These are phyloP conservation scores for Cryptosporidium xiaoi DNA, from an alignment of 169 alveolate species.

Conservation along the genomic window DNA sequence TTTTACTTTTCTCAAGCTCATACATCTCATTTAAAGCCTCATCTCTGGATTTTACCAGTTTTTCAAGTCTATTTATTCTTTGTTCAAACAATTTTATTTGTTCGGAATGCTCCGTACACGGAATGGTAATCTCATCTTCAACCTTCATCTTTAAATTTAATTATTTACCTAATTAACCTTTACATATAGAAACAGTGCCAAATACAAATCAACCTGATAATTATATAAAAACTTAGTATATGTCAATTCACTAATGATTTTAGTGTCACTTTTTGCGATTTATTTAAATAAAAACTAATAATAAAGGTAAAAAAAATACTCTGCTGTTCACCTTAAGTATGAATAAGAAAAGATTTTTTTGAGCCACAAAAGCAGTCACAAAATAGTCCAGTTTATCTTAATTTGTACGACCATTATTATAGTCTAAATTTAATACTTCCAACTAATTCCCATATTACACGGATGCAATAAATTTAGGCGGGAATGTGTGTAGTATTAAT, in stretches of 20 bases:
- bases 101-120: slow-evolving; percentile 15
- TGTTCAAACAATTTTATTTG: slow-evolving; percentile 53
- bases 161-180: not conserved
- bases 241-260: not conserved
- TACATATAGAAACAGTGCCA: not conserved
- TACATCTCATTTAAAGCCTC: slow-evolving; percentile 62
- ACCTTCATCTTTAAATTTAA: slow-evolving; percentile 5
- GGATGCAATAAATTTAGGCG: slow-evolving; percentile 65
- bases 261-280: not conserved
- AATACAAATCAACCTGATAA: no score
- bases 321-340: no score
- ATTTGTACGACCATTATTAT: no score
- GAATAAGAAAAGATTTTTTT: no score
- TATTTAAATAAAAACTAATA: not conserved
- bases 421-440: no score
- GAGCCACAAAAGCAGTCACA: no score
- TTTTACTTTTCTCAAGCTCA: slow-evolving; percentile 53
- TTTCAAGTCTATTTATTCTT: slow-evolving; percentile 38
- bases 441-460: not conserved
- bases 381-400: no score
- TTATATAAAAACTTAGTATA: no score
- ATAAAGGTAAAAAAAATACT: no score
- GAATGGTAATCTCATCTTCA: slow-evolving; percentile 33
- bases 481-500: slow-evolving; percentile 53
- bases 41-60: slow-evolving; percentile 67